A percentile compares a stretch with the other conserved stretches of the same genome.
phyloP scores from a whole-genome alignment of 148 eudicot species.

The Rhododendron kiyosumense region DNA sequence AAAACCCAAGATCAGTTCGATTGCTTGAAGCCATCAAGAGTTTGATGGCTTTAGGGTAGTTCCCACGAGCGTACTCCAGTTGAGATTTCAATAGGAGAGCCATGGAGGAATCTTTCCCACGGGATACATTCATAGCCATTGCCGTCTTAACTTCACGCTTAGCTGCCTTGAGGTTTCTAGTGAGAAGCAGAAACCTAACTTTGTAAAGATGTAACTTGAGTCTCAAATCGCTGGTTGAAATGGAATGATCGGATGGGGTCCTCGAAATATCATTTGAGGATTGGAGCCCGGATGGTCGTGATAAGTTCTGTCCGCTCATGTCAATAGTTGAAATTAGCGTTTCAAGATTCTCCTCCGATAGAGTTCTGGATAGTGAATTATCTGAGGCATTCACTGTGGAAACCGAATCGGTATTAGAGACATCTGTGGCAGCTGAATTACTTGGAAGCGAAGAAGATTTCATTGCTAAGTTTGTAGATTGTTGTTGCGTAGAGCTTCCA shows the following conservation, averaged over 20 bases:
- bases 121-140: slow-evolving; percentile 78
- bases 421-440: slow-evolving; percentile 47
- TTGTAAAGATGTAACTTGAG: slow-evolving; percentile 77
- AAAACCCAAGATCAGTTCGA: slow-evolving; percentile 54
- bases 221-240: slow-evolving; percentile 60
- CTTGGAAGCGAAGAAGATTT: slow-evolving; percentile 62
- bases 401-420: slow-evolving; percentile 42
- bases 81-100: slow-evolving; percentile 86
- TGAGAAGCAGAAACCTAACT: slow-evolving; percentile 66
- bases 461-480: slow-evolving; percentile 33
- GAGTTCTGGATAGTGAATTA: slow-evolving; percentile 62
- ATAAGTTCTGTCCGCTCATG: slow-evolving; percentile 50
- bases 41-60: slow-evolving; percentile 75
- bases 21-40: slow-evolving; percentile 80
- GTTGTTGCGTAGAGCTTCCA: slow-evolving; percentile 55
- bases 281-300: slow-evolving; percentile 46
- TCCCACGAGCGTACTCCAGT: slow-evolving; percentile 86
- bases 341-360: slow-evolving; percentile 83
- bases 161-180: slow-evolving; percentile 82
- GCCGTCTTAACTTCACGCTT: slow-evolving; percentile 87
- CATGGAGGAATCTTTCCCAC: slow-evolving; percentile 75
- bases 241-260: slow-evolving; percentile 47
- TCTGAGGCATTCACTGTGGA: slow-evolving; percentile 40
- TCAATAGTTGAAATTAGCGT: slow-evolving; percentile 66
- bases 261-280: slow-evolving; percentile 44